A percentile compares a stretch with the other conserved stretches of the same genome.
Conservation (phyloP, 2,329 filamentous ascomycete genomes). For the Mycosphaerella arachidis region DNA sequence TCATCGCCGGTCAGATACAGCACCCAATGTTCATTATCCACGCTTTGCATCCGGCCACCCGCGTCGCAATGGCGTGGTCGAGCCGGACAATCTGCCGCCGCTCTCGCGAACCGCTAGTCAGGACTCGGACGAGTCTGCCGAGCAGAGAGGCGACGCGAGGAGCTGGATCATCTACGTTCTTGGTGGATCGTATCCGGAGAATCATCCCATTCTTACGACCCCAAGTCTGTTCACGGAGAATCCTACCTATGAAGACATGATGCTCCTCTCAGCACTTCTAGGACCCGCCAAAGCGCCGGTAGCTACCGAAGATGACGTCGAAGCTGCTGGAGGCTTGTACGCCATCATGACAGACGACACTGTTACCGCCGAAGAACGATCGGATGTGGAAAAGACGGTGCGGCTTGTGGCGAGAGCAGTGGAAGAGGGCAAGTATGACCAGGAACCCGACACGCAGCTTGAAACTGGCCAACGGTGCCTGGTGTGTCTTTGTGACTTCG, state of each 20-base stretch:
- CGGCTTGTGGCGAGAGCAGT: conserved; percentile 32
- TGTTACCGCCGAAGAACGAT: conserved; percentile 15
- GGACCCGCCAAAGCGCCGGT: conserved; percentile 66
- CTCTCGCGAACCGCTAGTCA: conserved; percentile 28
- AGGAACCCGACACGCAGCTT: conserved; percentile 25
- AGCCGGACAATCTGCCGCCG: conserved; percentile 53
- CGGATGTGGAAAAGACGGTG: conserved; percentile 25
- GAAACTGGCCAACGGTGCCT: conserved; percentile 53
- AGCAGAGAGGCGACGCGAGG: conserved; percentile 46
- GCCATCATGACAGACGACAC: conserved; percentile 39
- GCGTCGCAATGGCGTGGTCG: conserved; percentile 60
- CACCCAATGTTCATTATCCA: conserved; percentile 40
- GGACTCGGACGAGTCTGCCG: conserved; percentile 29
- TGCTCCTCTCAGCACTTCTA: conserved; percentile 61
- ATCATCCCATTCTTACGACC: conserved; percentile 65
- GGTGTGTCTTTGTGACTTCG: conserved; percentile 64
- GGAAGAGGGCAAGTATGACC: conserved; percentile 24
- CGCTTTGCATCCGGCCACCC: conserved; percentile 59
- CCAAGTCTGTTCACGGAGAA: conserved; percentile 67
- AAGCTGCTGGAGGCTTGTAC: conserved; percentile 58
- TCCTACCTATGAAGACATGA: conserved; percentile 69
- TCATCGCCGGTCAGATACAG: conserved; percentile 32
- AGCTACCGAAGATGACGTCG: conserved; percentile 60
- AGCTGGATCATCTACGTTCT: conserved; percentile 72
- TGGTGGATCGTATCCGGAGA: conserved; percentile 64